Evolutionary conservation across 1,284 basidiomycete species (phyloP), one percentile per base, ranked within the genome.

Genomic region (Exsudoporus floridanus): DNA sequence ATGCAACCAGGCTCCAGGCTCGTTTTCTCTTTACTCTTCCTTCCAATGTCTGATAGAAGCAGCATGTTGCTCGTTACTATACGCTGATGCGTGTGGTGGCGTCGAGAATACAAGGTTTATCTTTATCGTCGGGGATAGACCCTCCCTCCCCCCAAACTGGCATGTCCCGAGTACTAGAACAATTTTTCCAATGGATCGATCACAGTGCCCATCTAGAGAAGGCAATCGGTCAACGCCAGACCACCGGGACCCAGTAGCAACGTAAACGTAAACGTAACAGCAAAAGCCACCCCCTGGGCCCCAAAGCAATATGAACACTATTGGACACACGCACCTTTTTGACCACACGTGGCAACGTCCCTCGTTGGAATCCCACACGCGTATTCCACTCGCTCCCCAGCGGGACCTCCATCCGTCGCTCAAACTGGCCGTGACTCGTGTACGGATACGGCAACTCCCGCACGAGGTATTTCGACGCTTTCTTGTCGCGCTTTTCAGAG

Each of bases 311-410:
- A 23, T 23, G 23, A 23, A 23, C 23, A 23, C 3, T 23, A 23
- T 23, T 23, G 23, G 23, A 23, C 23, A 3, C 28, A 13, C 53
- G 28, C 56, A 88, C 88, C 84, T 94, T 95, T 73, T 90, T 93
- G 55, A 90, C 82, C 6, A 96, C 86, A 57, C 81, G 81, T 1
- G 94, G 94, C 58, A 94, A 65, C 25, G 92, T 95, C 51, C 83
- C 84, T 51, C 85, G 78, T 75, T 95, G 92, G 78, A 93, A 91
- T 10, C 82, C 88, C n/a, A 89, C 80, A 27, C 92, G 77, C 2
- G 94, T 95, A 61, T 96, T 97, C 94, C 94, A 98, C 72, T 98
- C 96, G 45, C 78, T 78, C 6, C 96, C 96, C 28, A 98, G 64
- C 2, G 94, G 92, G 46, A 78, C 80, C 38, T 84, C 79, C 79